These are phyloP conservation scores for Kregervanrija delftensis DNA, from an alignment of 805 yeast genomes.

Conservation along the genomic window DNA sequence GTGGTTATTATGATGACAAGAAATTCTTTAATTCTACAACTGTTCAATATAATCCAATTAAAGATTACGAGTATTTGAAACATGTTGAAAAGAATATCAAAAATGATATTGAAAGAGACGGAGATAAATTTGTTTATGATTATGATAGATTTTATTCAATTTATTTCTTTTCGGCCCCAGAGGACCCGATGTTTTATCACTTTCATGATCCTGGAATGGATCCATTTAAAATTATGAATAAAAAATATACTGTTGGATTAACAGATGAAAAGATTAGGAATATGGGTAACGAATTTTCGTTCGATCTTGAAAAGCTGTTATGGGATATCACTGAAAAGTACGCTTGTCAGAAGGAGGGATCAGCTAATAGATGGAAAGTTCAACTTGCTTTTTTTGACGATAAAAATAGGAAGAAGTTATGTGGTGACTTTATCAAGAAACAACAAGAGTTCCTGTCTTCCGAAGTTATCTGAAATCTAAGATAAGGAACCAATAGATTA, in stretches of 20 bases:
- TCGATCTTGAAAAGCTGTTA: constrained; percentile 16
- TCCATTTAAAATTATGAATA: constrained; percentile 31
- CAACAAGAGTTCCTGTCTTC: constrained; percentile 9
- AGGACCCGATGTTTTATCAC: constrained; percentile 25
- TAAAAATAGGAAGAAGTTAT: constrained; percentile 5
- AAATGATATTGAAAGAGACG: neutral
- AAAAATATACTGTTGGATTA: constrained; percentile 8
- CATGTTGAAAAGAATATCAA: neutral
- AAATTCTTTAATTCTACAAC: constrained; percentile 13
- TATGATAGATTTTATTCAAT: constrained; percentile 12
- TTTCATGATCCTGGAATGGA: constrained; percentile 43
- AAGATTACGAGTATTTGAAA: constrained; percentile 14
- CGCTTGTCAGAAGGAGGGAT: constrained; percentile 10
- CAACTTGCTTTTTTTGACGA: constrained; percentile 8
- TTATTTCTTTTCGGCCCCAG: constrained; percentile 11
- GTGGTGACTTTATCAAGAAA: constrained; percentile 7
- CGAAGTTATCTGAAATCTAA: no score
- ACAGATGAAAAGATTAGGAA: constrained; percentile 11
- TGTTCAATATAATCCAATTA: constrained; percentile 17
- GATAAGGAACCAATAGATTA: no score
- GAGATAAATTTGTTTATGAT: constrained; percentile 8
- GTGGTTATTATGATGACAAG: constrained; percentile 10
- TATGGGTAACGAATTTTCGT: constrained; percentile 17
- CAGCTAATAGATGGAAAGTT: neutral
- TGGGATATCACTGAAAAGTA: constrained; percentile 16